Conservation (phyloP, 192 early-diverging fungal genomes). For the Mortierella alpina region DNA sequence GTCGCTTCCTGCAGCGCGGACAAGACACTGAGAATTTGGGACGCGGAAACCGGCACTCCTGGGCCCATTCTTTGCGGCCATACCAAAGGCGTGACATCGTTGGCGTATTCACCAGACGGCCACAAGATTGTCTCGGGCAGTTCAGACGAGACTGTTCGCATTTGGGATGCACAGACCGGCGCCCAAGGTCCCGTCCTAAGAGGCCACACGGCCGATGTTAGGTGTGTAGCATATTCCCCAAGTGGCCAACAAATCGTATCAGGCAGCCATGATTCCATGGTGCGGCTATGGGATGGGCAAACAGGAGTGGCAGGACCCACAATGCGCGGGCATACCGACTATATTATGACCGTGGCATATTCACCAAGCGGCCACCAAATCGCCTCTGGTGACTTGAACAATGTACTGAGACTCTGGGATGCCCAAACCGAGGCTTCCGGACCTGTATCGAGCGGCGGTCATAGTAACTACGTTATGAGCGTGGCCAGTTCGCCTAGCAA, state of each 20-base stretch:
- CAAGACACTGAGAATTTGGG: not conserved
- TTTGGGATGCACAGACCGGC: not conserved
- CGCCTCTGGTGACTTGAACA: not conserved
- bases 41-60: not conserved
- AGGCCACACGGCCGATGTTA: not conserved
- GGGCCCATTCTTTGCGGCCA: not conserved
- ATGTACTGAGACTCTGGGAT: not conserved
- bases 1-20: not conserved
- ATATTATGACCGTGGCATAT: not conserved
- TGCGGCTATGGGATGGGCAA: not conserved
- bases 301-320: not conserved
- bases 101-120: not conserved
- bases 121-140: not conserved
- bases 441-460: not conserved
- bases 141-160: not conserved
- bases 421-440: not conserved
- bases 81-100: not conserved
- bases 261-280: not conserved
- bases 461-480: not conserved
- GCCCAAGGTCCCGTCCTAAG: not conserved
- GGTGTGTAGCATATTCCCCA: not conserved
- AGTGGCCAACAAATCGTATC: not conserved
- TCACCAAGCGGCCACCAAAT: not conserved
- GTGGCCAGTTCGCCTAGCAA: no score
- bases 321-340: not conserved